Conservation (phyloP, 352 stramenopile species). For the Albugo laibachii region DNA sequence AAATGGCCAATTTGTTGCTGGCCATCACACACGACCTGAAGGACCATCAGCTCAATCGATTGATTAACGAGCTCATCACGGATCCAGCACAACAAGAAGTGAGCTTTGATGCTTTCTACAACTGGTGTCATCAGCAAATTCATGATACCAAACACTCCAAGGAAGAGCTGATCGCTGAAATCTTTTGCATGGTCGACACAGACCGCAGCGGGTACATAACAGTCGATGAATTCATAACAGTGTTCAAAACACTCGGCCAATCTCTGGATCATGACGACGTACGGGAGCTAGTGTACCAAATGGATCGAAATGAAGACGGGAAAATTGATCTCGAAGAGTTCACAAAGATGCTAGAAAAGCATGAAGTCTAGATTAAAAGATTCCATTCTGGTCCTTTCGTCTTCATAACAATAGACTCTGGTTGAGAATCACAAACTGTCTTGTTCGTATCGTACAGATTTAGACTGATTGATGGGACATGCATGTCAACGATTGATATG, state of each 20-base stretch:
- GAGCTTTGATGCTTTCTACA: constrained; percentile 47
- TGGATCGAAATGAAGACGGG: constrained; percentile 48
- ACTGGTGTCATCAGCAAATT: constrained; percentile 44
- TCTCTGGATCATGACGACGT: constrained; percentile 53
- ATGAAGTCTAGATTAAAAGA: constrained; percentile 22
- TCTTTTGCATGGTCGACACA: constrained; percentile 49
- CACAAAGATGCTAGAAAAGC: constrained; percentile 46
- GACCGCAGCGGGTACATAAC: constrained; percentile 41
- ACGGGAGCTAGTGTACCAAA: constrained; percentile 48
- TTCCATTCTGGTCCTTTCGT: background rate
- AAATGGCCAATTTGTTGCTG: constrained; percentile 32
- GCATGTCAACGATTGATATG: background rate
- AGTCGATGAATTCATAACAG: constrained; percentile 51
- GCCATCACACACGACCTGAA: constrained; percentile 48
- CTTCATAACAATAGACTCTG: background rate
- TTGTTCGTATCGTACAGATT: background rate
- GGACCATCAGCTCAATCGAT: constrained; percentile 25
- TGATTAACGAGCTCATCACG: constrained; percentile 33
- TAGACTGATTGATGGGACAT: background rate
- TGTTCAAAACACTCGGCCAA: constrained; percentile 47
- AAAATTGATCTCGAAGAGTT: constrained; percentile 65
- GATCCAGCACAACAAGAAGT: constrained; percentile 19
- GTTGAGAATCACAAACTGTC: background rate
- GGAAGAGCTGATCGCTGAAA: constrained; percentile 38
- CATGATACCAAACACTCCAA: constrained; percentile 28